Percentiles rank a stretch among this genome's conserved stretches.
Conservation (phyloP, 768 basidiomycete genomes). For the Neoboletus brunneissimus region DNA sequence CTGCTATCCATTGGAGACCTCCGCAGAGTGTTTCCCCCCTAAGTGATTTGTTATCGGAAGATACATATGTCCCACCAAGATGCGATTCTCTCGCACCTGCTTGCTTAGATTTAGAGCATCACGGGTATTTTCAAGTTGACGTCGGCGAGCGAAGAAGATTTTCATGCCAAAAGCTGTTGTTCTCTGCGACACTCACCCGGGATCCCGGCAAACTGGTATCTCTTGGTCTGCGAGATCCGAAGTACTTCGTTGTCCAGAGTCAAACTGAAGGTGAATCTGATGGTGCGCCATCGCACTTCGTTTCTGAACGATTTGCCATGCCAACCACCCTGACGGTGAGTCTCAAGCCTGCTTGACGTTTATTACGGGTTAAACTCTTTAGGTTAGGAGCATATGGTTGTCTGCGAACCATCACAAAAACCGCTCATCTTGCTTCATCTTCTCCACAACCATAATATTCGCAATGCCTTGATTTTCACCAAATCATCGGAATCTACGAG, state of each 20-base stretch:
- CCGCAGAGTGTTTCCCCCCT: neutral
- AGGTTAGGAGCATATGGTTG: slow-evolving; percentile 79
- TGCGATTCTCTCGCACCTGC: slow-evolving; percentile 59
- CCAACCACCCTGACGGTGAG: slow-evolving; percentile 73
- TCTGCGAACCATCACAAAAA: slow-evolving; percentile 76
- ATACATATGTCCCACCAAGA: neutral
- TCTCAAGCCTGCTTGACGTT: neutral
- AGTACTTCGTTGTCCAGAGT: slow-evolving; percentile 84
- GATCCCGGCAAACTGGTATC: slow-evolving; percentile 93
- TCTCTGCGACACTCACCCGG: slow-evolving; percentile 92
- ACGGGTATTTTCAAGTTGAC: slow-evolving; percentile 40
- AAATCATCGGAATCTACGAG: slow-evolving; percentile 90
- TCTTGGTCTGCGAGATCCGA: slow-evolving; percentile 71
- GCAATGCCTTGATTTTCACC: slow-evolving; percentile 88
- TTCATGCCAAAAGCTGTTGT: slow-evolving; percentile 91
- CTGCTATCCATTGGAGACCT: slow-evolving; percentile 57
- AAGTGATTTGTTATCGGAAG: slow-evolving; percentile 3
- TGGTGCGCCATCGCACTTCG: slow-evolving; percentile 47
- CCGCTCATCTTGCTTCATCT: slow-evolving; percentile 89
- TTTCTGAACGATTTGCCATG: slow-evolving; percentile 78
- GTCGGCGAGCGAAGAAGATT: slow-evolving; percentile 54
- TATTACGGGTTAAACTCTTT: slow-evolving; percentile 3
- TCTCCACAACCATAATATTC: slow-evolving; percentile 56
- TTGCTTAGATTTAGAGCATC: slow-evolving; percentile 36
- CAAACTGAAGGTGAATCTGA: slow-evolving; percentile 34